Evolutionary conservation across 2,329 filamentous ascomycete genomes (phyloP).

Genomic region (Ascochyta viciae-villosae): DNA sequence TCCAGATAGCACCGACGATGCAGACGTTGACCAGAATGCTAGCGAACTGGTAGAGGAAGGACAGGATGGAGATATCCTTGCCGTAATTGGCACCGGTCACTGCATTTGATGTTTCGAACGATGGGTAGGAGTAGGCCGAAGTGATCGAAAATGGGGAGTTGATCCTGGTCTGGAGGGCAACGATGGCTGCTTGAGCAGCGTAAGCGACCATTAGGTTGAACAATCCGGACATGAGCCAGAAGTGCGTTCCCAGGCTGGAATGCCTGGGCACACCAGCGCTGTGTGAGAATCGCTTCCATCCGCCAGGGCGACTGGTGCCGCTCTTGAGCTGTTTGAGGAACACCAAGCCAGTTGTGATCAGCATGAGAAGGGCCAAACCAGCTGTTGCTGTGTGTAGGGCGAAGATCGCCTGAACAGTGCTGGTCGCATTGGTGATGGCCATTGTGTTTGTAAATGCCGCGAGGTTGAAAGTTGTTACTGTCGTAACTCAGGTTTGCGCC

Average conservation of each 20-base stretch:
- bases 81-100: conserved; percentile 6
- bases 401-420: conserved; percentile 26
- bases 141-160: conserved; percentile 24
- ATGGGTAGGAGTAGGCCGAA: conserved; percentile 24
- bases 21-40: conserved; percentile 22
- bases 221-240: conserved; percentile 25
- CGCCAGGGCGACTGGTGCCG: conserved; percentile 16
- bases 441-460: conserved; percentile 5
- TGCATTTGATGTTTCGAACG: conserved; percentile 7
- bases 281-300: conserved; percentile 13
- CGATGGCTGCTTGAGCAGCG: conserved; percentile 22
- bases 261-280: conserved; percentile 8
- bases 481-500: not conserved
- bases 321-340: conserved; percentile 21
- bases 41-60: conserved; percentile 26
- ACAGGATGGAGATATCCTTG: conserved; percentile 25
- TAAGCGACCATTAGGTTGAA: conserved; percentile 26
- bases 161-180: conserved; percentile 22
- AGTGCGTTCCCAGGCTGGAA: conserved; percentile 20
- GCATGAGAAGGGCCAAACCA: conserved; percentile 15
- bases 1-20: conserved; percentile 37
- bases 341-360: conserved; percentile 17
- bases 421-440: conserved; percentile 22
- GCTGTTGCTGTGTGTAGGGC: conserved; percentile 26
- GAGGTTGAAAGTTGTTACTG: not conserved